Conservation (phyloP, 1,284 basidiomycete genomes). For the Coniferiporia sulphurascens region DNA sequence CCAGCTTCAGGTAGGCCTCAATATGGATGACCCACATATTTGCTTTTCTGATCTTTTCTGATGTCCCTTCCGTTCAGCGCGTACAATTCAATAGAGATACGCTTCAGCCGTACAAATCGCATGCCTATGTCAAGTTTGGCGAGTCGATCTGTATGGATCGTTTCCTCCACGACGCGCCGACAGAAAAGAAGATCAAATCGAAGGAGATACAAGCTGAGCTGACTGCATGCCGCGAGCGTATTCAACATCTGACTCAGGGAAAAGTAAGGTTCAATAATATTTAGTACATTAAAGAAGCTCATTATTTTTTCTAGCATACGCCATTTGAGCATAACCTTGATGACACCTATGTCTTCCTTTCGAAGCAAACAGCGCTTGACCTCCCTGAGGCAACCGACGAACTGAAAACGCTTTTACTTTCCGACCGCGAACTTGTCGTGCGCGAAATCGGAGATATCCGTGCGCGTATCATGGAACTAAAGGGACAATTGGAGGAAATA, state of each 20-base stretch:
- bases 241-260: constrained; percentile 62
- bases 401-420: constrained; percentile 43
- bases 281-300: not conserved
- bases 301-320: constrained; percentile 40
- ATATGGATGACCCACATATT: not conserved
- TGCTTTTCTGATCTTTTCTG: constrained; percentile 5
- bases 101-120: constrained; percentile 89
- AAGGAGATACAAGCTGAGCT: constrained; percentile 69
- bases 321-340: constrained; percentile 51
- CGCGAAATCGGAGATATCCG: constrained; percentile 63
- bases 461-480: constrained; percentile 49
- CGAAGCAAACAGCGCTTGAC: constrained; percentile 36
- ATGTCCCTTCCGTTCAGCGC: constrained; percentile 45
- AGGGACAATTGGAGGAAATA: constrained; percentile 66
- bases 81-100: constrained; percentile 95
- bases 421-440: constrained; percentile 50
- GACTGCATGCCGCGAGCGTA: constrained; percentile 55
- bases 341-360: constrained; percentile 51
- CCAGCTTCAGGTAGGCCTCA: constrained; percentile 74
- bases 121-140: constrained; percentile 89
- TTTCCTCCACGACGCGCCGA: constrained; percentile 77
- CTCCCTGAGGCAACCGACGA: constrained; percentile 50
- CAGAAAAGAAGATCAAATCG: constrained; percentile 63
- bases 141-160: constrained; percentile 90
- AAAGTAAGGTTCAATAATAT: constrained; percentile 42